These are phyloP conservation scores for Paralagenidium karlingii DNA, from an alignment of 352 stramenopile species.

Conservation along the genomic window DNA sequence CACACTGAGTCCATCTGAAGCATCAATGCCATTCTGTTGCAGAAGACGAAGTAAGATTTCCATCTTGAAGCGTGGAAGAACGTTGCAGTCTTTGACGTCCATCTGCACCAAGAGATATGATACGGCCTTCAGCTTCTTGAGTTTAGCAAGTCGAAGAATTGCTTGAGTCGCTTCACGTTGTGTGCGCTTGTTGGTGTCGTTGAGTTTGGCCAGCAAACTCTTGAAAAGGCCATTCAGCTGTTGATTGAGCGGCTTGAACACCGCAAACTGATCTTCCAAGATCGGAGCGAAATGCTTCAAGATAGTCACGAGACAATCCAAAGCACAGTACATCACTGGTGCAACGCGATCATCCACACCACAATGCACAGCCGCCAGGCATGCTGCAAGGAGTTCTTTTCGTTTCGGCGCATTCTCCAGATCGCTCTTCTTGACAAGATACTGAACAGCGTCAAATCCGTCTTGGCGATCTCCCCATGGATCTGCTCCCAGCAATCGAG, in stretches of 20 bases:
- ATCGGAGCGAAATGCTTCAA: conserved; percentile 48
- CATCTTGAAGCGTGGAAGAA: conserved; percentile 33
- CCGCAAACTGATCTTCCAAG: conserved; percentile 24
- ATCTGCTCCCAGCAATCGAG: conserved; percentile 45
- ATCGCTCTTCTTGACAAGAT: conserved; percentile 51
- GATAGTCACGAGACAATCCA: conserved; percentile 56
- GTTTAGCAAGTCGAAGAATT: conserved; percentile 40
- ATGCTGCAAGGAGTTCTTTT: conserved; percentile 50
- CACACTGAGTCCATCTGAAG: conserved; percentile 17
- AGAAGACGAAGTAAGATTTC: conserved; percentile 44
- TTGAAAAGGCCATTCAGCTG: conserved; percentile 39
- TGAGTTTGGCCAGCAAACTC: conserved; percentile 41
- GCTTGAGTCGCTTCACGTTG: conserved; percentile 52
- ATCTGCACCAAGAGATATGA: conserved; percentile 48
- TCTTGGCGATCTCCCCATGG: conserved; percentile 72
- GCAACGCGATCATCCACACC: conserved; percentile 64
- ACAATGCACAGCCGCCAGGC: conserved; percentile 47
- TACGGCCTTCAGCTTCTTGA: conserved; percentile 43
- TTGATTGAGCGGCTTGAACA: conserved; percentile 30
- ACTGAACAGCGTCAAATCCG: conserved; percentile 58
- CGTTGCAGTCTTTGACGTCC: conserved; percentile 41
- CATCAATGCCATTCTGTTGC: conserved; percentile 29
- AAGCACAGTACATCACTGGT: conserved; percentile 70
- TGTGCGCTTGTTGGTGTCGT: conserved; percentile 74
- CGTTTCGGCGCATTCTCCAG: conserved; percentile 17